Percentiles rank a stretch among this genome's conserved stretches.
phyloP scores from a whole-genome alignment of 139 green algal genomes.

The Trebouxia sp. region DNA sequence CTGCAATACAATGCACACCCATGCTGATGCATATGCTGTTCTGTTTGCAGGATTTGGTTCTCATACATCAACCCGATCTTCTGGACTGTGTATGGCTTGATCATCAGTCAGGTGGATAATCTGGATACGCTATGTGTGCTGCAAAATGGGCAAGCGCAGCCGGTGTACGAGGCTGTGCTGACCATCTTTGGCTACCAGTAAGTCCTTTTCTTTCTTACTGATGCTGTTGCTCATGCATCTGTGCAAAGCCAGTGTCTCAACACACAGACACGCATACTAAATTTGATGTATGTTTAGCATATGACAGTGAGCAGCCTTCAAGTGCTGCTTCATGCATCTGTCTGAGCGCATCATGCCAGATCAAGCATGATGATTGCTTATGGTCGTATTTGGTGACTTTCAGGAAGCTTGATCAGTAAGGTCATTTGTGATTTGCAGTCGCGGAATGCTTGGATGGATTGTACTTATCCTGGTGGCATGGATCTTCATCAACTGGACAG shows the following conservation, averaged over 20 bases:
- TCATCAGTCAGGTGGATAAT: conserved; percentile 15
- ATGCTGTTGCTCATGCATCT: too few species aligned
- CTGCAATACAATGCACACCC: too few species aligned
- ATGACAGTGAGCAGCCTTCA: too few species aligned
- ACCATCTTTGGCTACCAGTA: conserved; percentile 29
- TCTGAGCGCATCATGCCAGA: too few species aligned
- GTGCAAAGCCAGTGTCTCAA: too few species aligned
- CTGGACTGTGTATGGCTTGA: conserved; percentile 25
- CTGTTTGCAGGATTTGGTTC: conserved; percentile 23
- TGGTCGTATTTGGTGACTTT: too few species aligned
- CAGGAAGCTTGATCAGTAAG: too few species aligned
- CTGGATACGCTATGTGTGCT: neutral
- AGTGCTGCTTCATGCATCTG: too few species aligned
- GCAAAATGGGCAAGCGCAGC: neutral
- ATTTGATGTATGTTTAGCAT: too few species aligned
- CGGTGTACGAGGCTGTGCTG: conserved; percentile 9
- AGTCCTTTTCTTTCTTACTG: too few species aligned
- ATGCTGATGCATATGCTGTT: neutral
- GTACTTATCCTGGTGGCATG: conserved; percentile 27
- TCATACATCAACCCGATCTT: conserved; percentile 30
- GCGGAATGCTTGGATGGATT: conserved; percentile 20
- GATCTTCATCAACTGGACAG: conserved; percentile 24
- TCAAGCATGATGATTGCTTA: too few species aligned
- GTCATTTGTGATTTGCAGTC: conserved; percentile 5
- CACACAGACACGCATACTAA: too few species aligned